These are phyloP conservation scores for Athelia sp. DNA, from an alignment of 1,284 basidiomycete genomes.

Conservation along the genomic window DNA sequence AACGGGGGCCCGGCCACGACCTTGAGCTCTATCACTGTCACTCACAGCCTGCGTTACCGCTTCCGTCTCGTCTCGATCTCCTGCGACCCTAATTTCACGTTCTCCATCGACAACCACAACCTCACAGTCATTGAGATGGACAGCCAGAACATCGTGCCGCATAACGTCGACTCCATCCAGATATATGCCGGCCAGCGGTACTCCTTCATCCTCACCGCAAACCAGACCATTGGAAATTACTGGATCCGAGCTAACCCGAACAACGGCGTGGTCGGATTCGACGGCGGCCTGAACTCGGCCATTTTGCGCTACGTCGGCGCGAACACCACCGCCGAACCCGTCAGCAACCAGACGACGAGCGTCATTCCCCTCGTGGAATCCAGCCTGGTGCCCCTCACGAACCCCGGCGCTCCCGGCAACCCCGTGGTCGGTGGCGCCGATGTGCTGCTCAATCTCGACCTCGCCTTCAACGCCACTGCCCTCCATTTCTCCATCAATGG, in stretches of 20 bases:
- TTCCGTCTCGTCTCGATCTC: slow-evolving; percentile 48
- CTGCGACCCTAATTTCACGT: slow-evolving; percentile 26
- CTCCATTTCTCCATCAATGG: slow-evolving; percentile 11
- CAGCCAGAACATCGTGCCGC: slow-evolving; percentile 24
- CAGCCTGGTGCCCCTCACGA: slow-evolving; percentile 12
- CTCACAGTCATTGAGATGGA: slow-evolving; percentile 33
- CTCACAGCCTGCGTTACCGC: slow-evolving; percentile 22
- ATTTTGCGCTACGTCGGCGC: slow-evolving; percentile 39
- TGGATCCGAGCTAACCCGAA: slow-evolving; percentile 40
- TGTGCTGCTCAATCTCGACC: slow-evolving; percentile 1
- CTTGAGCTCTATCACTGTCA: slow-evolving; percentile 26
- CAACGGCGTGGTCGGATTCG: slow-evolving; percentile 14
- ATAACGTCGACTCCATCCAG: slow-evolving; percentile 13
- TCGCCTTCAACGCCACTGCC: neutral
- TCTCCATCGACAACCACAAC: slow-evolving; percentile 32
- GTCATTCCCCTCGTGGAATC: slow-evolving; percentile 23
- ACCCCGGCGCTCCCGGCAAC: slow-evolving; percentile 7
- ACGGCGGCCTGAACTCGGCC: slow-evolving; percentile 31
- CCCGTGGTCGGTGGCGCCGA: slow-evolving; percentile 8
- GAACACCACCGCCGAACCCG: slow-evolving; percentile 11
- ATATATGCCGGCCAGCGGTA: slow-evolving; percentile 36
- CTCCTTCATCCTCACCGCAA: slow-evolving; percentile 26
- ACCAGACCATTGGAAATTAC: slow-evolving; percentile 31
- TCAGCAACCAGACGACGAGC: slow-evolving; percentile 7
- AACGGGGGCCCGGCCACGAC: slow-evolving; percentile 15